A percentile compares a stretch with the other conserved stretches of the same genome.
Conservation (phyloP, 2,329 filamentous ascomycete species). For the Botrytis fragariae region DNA sequence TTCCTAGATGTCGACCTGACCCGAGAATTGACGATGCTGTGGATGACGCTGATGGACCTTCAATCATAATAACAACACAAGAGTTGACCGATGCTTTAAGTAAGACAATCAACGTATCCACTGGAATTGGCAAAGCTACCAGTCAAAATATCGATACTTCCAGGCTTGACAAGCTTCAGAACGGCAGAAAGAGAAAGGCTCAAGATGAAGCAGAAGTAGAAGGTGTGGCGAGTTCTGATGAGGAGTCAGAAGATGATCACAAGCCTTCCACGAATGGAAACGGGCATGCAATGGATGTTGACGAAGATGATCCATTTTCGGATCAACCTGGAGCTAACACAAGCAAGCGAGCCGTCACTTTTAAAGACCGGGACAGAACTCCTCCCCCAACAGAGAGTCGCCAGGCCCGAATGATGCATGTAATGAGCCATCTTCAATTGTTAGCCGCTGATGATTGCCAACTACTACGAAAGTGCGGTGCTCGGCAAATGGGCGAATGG, state of each 20-base stretch:
- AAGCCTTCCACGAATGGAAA: conserved; percentile 24
- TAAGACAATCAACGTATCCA: conserved; percentile 51
- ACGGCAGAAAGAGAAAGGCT: conserved; percentile 30
- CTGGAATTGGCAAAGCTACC: conserved; percentile 56
- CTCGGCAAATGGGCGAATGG: conserved; percentile 68
- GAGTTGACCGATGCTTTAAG: conserved; percentile 56
- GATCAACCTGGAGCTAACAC: conserved; percentile 5
- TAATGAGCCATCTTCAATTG: conserved; percentile 71
- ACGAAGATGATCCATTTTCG: conserved; percentile 29
- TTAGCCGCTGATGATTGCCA: conserved; percentile 66
- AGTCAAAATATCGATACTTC: conserved; percentile 47
- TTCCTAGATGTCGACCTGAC: conserved; percentile 64
- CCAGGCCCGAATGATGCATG: conserved; percentile 51
- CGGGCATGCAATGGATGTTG: conserved; percentile 20
- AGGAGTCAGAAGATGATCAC: conserved; percentile 26
- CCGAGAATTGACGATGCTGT: conserved; percentile 47
- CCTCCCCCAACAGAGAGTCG: conserved; percentile 19
- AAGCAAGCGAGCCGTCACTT: conserved; percentile 45
- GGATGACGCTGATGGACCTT: conserved; percentile 37
- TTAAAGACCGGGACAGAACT: conserved; percentile 45
- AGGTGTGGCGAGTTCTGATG: conserved; percentile 31
- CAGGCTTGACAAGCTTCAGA: conserved; percentile 50
- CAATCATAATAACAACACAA: conserved; percentile 49
- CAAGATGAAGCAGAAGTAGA: conserved; percentile 31
- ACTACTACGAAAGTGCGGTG: conserved; percentile 67